These are phyloP conservation scores for Metroxylon sagu DNA, from an alignment of 176 grass and related monocot genomes.

Conservation along the genomic window DNA sequence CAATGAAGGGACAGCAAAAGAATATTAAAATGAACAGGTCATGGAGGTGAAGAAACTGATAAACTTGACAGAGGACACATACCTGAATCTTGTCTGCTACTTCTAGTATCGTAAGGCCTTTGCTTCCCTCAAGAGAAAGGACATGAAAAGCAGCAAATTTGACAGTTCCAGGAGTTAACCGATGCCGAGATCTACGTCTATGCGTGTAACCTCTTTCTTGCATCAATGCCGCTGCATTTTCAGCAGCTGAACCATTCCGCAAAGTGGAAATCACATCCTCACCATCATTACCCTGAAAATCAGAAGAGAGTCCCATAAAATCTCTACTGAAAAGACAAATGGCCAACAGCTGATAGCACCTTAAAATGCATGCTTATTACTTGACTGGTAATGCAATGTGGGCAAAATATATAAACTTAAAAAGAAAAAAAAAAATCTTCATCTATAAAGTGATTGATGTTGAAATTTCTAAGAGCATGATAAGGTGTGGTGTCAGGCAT, in stretches of 20 bases:
- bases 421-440: no score
- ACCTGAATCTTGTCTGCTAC: constrained; percentile 98
- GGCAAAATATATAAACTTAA: no score
- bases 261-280: constrained; percentile 58
- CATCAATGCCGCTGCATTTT: constrained; percentile 78
- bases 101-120: constrained; percentile 83
- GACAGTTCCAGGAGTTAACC: constrained; percentile 91
- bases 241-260: constrained; percentile 66
- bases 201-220: constrained; percentile 77
- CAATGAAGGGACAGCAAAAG: constrained; percentile 1
- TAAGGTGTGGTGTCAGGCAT: no score
- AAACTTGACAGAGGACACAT: constrained; percentile 7
- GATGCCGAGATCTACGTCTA: constrained; percentile 59
- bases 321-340: no score
- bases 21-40: background rate
- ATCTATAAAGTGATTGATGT: no score
- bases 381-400: no score
- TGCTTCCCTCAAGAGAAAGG: constrained; percentile 82
- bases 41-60: no score
- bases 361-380: no score
- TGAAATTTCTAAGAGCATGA: no score
- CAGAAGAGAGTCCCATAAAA: no score
- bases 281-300: constrained; percentile 47
- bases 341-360: no score
- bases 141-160: constrained; percentile 99